These are phyloP conservation scores for Stachybotrys elegans DNA, from an alignment of 2,329 filamentous ascomycete genomes.

Conservation along the genomic window DNA sequence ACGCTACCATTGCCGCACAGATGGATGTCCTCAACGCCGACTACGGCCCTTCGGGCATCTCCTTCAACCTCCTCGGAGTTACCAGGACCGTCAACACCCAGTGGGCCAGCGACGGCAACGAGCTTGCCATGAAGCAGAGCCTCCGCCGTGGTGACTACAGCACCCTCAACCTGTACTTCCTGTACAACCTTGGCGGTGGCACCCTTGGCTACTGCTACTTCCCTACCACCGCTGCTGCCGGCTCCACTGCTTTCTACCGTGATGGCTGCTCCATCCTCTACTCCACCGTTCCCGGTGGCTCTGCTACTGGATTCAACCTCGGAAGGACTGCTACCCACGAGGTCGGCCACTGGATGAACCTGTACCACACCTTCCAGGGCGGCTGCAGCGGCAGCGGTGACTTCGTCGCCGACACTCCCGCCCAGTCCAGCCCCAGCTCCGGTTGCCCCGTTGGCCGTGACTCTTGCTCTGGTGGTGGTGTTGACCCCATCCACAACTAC, in stretches of 20 bases:
- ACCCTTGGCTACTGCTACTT: conserved; percentile 43
- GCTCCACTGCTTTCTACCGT: conserved; percentile 26
- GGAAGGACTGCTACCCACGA: conserved; percentile 33
- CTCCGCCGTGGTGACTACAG: conserved; percentile 37
- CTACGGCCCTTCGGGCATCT: conserved; percentile 34
- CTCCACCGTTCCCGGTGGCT: conserved; percentile 31
- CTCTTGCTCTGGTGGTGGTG: conserved; percentile 25
- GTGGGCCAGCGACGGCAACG: conserved; percentile 33
- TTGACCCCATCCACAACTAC: conserved; percentile 33
- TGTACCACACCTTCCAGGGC: conserved; percentile 43
- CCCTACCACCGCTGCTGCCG: conserved; percentile 25
- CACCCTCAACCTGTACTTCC: conserved; percentile 44
- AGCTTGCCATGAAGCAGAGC: conserved; percentile 37
- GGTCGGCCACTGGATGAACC: conserved; percentile 43
- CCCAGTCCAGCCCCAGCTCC: conserved; percentile 22
- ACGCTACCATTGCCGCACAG: conserved; percentile 1
- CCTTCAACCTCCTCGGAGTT: conserved; percentile 35
- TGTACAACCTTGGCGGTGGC: conserved; percentile 26
- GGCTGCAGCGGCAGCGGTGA: conserved; percentile 32
- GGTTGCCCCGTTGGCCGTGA: conserved; percentile 33
- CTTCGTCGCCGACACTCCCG: conserved; percentile 34
- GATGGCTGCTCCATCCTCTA: conserved; percentile 36
- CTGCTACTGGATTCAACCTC: conserved; percentile 25
- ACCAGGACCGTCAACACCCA: conserved; percentile 37
- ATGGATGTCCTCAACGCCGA: conserved; percentile 32